Evolutionary conservation across 2,329 filamentous ascomycete species (phyloP), one percentile per base, ranked within the genome.

Genomic region (Bipolaris zeicola): DNA sequence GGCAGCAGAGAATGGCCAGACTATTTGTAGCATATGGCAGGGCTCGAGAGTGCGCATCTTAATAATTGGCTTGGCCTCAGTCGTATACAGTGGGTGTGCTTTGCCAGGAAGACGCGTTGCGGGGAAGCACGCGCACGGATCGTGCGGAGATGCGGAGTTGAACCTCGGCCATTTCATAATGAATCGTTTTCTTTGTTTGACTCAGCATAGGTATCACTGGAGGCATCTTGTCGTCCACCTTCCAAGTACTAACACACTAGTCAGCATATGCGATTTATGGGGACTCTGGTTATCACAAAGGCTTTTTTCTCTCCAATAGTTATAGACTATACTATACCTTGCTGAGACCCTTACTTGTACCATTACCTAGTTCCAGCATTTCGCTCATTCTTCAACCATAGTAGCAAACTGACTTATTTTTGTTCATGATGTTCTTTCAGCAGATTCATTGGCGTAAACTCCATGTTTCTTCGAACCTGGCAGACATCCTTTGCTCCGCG

Each of bases 61-160:
- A 50, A 28, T 61, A 60, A 68, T 67, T 73, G 65, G 69, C 59
- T 53, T 55, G 36, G 41, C 43, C 53, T 61, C 57, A 56, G 62
- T 71, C 64, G 61, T 20, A 20, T 20, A 20, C 20, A 20, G 20
- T 63, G 55, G 61, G 56, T 50, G 26, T 52, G 50, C 56, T 45
- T 11, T 57, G 13, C 20, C n/a, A 34, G 42, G 36, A 47, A 28
- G 53, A 22, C 52, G 53, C 45, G 57, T 60, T 61, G 60, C 60
- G 62, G 62, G 62, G 60, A 64, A 63, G 22, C 20, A 13, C 13
- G 41, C 38, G 62, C 62, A 59, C 62, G 50, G 62, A 39, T 58
- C 53, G 52, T 13, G 42, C 18, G n/a, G 2, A 13, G 28, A 13
- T 31, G 52, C 47, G 52, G 54, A 44, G 50, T 26, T 39, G 14